Base-by-base conservation (phyloP, 768 basidiomycete species). In the Leccinum ochraceum region DNA sequence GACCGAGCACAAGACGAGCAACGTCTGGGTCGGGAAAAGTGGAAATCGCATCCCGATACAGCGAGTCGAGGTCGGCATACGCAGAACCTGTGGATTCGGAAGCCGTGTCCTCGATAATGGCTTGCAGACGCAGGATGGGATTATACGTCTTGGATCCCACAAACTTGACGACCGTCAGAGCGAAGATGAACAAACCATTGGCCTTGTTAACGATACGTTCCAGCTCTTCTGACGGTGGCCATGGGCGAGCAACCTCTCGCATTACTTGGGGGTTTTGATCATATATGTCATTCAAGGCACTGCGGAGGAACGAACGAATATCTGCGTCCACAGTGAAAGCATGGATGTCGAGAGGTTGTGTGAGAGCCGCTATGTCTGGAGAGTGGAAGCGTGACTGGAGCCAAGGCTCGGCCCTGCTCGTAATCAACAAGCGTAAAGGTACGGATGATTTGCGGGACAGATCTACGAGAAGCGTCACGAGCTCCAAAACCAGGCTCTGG, bases 91-190 rank as follows among this genome's bases (percentile, higher is more conserved):
- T 57, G 50, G 7, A 28, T 28, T 28, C 28, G 28, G 28, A 59
- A 51, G 55, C 9, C 49, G n/a, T 61, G 14, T 63, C 66, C 8
- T 60, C 61, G 32, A 67, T 28, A 16, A 63, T 52, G 7, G 53
- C 58, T 56, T 63, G 61, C 26, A 67, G 62, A 28, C 66, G 62
- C n/a, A 53, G 17, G 20, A 56, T n/a, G 22, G 66, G 66, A 53
- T 67, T 61, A 50, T 69, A 63, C 3, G 66, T 55, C 24, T 58
- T 53, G n/a, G 60, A 61, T 22, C 63, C 69, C 8, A 73, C 63
- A 46, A 68, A 73, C 50, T 68, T 68, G 53, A 69, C 56, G 6
- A 73, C 67, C 1, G 73, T 71, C 24, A 71, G 39, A 2, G 72
- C 65, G 51, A 71, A 71, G 10, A 72, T 68, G 51, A 74, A 74